Base-by-base conservation (phyloP, 805 yeast species). In the Cephaloascus fragrans region DNA sequence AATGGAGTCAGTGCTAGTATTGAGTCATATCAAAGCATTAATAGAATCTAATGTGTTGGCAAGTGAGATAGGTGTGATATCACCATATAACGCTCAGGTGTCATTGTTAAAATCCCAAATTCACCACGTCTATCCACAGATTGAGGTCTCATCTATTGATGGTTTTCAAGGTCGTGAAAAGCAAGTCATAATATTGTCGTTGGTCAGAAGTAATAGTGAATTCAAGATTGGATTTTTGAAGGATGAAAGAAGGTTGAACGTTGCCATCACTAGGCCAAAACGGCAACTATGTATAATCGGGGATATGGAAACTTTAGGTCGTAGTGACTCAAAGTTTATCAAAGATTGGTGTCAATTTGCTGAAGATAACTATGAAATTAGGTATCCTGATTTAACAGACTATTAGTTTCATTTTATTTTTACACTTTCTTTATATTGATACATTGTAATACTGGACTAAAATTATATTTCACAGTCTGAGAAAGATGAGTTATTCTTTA, bases 91-190 rank as follows among this genome's bases (percentile, higher is more conserved):
- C 50, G 95, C 95, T 0, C 98, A 90, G 53, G 95, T 88, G 1
- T 56, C 80, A 0, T 51, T 73, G 12, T 47, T 90, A 23, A 77
- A 77, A 44, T 64, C 60, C 33, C 39, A 65, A 9, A 45, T 83
- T 2, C 62, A 65, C 26, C 44, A 47, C 6, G 37, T 39, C 9
- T 62, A 60, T 37, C 67, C 72, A 1, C 52, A 44, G 2, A 62
- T 90, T 4, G 97, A 90, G 52, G 74, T 89, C 0, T 77, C 95
- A 3, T 86, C 97, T 0, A 90, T 90, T 3, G 98, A 90, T 61
- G 97, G 97, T 1, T 93, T 90, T 51, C 98, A 90, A 62, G 98
- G 98, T 1, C 67, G 97, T 44, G 98, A 90, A 53, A 93, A 90
- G 56, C 94, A 89, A 49, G 81, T 79, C 0, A 87, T 90, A 4